These are phyloP conservation scores for Mycena filopes DNA, from an alignment of 768 basidiomycete genomes.

Conservation along the genomic window DNA sequence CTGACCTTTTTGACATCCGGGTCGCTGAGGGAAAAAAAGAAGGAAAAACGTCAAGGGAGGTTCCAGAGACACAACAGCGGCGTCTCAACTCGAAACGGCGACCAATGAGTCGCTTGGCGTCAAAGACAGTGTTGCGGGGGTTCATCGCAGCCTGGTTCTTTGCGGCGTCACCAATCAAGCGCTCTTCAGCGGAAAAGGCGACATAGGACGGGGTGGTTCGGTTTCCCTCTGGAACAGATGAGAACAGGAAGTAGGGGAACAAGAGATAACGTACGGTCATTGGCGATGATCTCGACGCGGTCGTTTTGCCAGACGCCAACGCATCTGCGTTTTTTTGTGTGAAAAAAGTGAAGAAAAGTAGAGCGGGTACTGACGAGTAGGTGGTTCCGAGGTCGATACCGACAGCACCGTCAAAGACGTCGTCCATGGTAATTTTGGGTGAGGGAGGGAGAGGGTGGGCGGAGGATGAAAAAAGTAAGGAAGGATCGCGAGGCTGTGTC, in stretches of 20 bases:
- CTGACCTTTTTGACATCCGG: slow-evolving; percentile 91
- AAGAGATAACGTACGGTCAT: slow-evolving; percentile 76
- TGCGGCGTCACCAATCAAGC: slow-evolving; percentile 98
- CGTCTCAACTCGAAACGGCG: slow-evolving; percentile 85
- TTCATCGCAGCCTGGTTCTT: slow-evolving; percentile 99
- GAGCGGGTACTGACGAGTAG: slow-evolving; percentile 76
- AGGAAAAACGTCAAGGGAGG: slow-evolving; percentile 24
- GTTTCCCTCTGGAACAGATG: slow-evolving; percentile 82
- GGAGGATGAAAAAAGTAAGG: slow-evolving; percentile 58
- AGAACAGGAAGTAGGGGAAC: neutral
- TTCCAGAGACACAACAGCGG: slow-evolving; percentile 5
- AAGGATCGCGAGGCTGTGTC: slow-evolving; percentile 36
- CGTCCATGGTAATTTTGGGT: slow-evolving; percentile 78
- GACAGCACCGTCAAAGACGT: slow-evolving; percentile 95
- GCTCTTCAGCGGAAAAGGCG: slow-evolving; percentile 96
- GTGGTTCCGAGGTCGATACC: slow-evolving; percentile 98
- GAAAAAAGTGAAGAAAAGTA: slow-evolving; percentile 32
- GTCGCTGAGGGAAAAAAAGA: slow-evolving; percentile 61
- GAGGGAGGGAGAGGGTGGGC: slow-evolving; percentile 45
- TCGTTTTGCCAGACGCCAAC: slow-evolving; percentile 99
- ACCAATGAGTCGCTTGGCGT: slow-evolving; percentile 98
- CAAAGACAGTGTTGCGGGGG: slow-evolving; percentile 98
- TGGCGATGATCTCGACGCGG: slow-evolving; percentile 99
- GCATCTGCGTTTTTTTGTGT: slow-evolving; percentile 66
- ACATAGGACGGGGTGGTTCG: slow-evolving; percentile 99